A percentile compares a stretch with the other conserved stretches of the same genome.
Evolutionary conservation across 768 basidiomycete genomes (phyloP).

Genomic region (Termitomyces sp.): DNA sequence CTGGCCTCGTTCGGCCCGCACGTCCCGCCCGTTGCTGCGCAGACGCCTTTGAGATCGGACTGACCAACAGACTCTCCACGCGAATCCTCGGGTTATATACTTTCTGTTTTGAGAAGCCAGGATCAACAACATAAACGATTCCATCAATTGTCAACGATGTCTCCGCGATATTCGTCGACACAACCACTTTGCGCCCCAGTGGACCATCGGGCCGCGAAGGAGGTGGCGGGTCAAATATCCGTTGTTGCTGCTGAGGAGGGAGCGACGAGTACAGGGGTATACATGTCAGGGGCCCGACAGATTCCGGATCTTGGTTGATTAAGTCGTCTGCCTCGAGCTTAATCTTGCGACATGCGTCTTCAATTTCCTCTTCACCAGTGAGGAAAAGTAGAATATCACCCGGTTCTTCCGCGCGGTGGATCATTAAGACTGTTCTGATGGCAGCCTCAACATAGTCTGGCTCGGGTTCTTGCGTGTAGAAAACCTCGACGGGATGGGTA

Average conservation of each 20-base stretch:
- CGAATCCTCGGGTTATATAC: slow-evolving; percentile 97
- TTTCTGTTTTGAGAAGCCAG: slow-evolving; percentile 97
- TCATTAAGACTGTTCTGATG: slow-evolving; percentile 94
- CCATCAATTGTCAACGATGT: slow-evolving; percentile 97
- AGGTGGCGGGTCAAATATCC: slow-evolving; percentile 92
- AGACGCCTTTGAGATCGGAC: slow-evolving; percentile 94
- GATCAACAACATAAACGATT: slow-evolving; percentile 98
- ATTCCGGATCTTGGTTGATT: slow-evolving; percentile 57
- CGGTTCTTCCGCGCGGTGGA: slow-evolving; percentile 90
- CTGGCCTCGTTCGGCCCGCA: slow-evolving; percentile 92
- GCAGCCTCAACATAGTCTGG: slow-evolving; percentile 97
- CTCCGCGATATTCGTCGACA: slow-evolving; percentile 97
- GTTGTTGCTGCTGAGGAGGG: slow-evolving; percentile 91
- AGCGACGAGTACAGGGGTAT: slow-evolving; percentile 95
- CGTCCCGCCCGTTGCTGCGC: slow-evolving; percentile 96
- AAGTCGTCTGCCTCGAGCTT: slow-evolving; percentile 87
- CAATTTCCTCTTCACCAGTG: slow-evolving; percentile 98
- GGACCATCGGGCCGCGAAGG: slow-evolving; percentile 59
- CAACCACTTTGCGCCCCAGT: slow-evolving; percentile 87
- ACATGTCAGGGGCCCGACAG: slow-evolving; percentile 83
- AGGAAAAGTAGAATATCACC: slow-evolving; percentile 94
- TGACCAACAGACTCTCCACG: slow-evolving; percentile 89
- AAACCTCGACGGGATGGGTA: slow-evolving; percentile 94
- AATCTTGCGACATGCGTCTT: slow-evolving; percentile 93
- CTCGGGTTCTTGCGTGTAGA: slow-evolving; percentile 89